phyloP scores from a whole-genome alignment of 257 asterid species.

The Apocynum venetum region DNA sequence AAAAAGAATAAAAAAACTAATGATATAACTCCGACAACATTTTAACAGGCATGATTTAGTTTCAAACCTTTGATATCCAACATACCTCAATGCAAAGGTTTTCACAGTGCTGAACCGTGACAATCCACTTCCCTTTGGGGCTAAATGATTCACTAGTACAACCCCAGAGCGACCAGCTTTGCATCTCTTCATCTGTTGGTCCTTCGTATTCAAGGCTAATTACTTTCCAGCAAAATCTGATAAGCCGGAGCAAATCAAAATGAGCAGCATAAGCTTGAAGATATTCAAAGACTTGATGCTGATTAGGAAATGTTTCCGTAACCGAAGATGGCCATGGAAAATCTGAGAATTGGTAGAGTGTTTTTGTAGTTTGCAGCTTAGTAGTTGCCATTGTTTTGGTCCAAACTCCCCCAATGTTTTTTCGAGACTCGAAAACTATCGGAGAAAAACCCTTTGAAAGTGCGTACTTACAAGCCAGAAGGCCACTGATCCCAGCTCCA shows the following conservation, averaged over 20 bases:
- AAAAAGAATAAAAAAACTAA: too few relatives aligned
- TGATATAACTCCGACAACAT: too few relatives aligned
- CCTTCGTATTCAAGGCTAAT: slow-evolving; percentile 30
- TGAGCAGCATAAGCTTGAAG: slow-evolving; percentile 39
- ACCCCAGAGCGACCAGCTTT: slow-evolving; percentile 33
- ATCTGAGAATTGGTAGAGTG: slow-evolving; percentile 46
- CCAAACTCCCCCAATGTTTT: slow-evolving; percentile 40
- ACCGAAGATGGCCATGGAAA: slow-evolving; percentile 51
- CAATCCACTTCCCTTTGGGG: slow-evolving; percentile 33
- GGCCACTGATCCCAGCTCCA: slow-evolving; percentile 63
- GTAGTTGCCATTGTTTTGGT: slow-evolving; percentile 16
- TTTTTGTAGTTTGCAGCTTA: slow-evolving; percentile 36
- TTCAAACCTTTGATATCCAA: too few relatives aligned
- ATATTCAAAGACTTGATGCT: slow-evolving; percentile 27
- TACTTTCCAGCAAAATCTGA: slow-evolving; percentile 37
- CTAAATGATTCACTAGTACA: slow-evolving; percentile 29
- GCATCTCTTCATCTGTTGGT: slow-evolving; percentile 22
- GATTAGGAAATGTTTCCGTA: slow-evolving; percentile 28
- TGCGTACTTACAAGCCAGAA: slow-evolving; percentile 48
- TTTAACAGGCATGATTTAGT: too few relatives aligned
- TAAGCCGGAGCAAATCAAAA: slow-evolving; percentile 30
- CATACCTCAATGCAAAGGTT: neutral
- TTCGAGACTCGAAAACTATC: slow-evolving; percentile 37
- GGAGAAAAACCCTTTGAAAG: slow-evolving; percentile 44
- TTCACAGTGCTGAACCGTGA: slow-evolving; percentile 25